Conservation (phyloP, 257 asterid species). For the Solanum clarkiae region DNA sequence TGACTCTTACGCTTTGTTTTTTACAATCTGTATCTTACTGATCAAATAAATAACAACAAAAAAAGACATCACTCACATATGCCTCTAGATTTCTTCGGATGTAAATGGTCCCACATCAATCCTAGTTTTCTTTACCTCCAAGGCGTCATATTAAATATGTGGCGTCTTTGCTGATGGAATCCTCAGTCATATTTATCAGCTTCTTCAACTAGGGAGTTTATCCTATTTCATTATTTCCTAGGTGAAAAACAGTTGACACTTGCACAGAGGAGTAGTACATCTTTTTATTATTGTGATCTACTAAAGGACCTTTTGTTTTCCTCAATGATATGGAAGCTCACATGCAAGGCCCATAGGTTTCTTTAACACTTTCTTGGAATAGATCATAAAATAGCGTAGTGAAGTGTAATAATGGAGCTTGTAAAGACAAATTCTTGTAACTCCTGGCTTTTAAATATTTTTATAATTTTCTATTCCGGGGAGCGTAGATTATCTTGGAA, state of each 20-base stretch:
- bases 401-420: not conserved
- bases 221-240: not conserved
- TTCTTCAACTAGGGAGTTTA: not conserved
- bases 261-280: not conserved
- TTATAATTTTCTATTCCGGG: not conserved
- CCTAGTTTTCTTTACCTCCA: not conserved
- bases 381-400: not conserved
- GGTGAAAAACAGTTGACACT: not conserved
- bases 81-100: not conserved
- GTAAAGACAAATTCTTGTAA: not conserved
- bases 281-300: not conserved
- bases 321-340: not conserved
- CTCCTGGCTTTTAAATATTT: not conserved
- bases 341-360: not conserved
- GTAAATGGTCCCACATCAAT: not conserved
- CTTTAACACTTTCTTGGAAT: not conserved
- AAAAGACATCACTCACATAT: not conserved
- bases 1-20: not conserved
- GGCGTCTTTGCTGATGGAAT: not conserved
- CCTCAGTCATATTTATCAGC: not conserved
- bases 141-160: not conserved
- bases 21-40: not conserved
- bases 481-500: not conserved
- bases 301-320: not conserved
- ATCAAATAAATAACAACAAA: not conserved